phyloP scores from a whole-genome alignment of 1,284 basidiomycete species.

The Heliocybe sulcata region DNA sequence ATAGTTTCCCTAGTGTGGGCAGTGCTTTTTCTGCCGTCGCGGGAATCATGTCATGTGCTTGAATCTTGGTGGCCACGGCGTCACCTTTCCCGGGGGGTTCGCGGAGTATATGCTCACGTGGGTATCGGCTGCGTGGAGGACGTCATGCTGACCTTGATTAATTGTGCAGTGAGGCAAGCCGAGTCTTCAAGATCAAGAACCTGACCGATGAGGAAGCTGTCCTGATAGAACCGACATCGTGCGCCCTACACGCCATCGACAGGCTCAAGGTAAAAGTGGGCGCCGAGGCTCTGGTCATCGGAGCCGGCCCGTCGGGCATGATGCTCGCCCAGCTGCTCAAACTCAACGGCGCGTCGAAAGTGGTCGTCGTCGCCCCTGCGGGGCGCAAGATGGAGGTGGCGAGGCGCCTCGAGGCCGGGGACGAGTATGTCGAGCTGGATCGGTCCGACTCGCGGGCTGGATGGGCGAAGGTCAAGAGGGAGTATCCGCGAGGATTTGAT shows the following conservation, averaged over 20 bases:
- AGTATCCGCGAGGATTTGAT: conserved; percentile 82
- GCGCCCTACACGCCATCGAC: conserved; percentile 85
- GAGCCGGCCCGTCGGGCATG: conserved; percentile 74
- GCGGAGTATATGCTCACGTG: conserved; percentile 80
- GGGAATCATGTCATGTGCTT: conserved; percentile 72
- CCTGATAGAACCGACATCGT: conserved; percentile 80
- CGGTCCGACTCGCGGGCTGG: conserved; percentile 65
- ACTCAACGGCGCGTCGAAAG: conserved; percentile 69
- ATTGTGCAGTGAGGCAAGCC: conserved; percentile 44
- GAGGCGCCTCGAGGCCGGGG: conserved; percentile 64
- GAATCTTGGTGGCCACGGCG: conserved; percentile 71
- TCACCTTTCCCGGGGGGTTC: conserved; percentile 77
- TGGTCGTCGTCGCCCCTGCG: conserved; percentile 78
- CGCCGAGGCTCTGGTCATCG: conserved; percentile 72
- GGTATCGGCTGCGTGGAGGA: conserved; percentile 17
- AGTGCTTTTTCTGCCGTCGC: conserved; percentile 80
- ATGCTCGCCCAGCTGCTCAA: conserved; percentile 83
- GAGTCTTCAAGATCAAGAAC: conserved; percentile 80
- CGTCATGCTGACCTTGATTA: not conserved
- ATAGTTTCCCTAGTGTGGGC: conserved; percentile 48
- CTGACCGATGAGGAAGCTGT: conserved; percentile 84
- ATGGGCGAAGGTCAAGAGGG: conserved; percentile 71
- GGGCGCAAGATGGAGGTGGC: conserved; percentile 83
- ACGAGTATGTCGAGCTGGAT: conserved; percentile 82
- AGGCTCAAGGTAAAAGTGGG: conserved; percentile 62